Conservation (phyloP, 2,329 filamentous ascomycete species). For the Chaetomiaceae sp. region DNA sequence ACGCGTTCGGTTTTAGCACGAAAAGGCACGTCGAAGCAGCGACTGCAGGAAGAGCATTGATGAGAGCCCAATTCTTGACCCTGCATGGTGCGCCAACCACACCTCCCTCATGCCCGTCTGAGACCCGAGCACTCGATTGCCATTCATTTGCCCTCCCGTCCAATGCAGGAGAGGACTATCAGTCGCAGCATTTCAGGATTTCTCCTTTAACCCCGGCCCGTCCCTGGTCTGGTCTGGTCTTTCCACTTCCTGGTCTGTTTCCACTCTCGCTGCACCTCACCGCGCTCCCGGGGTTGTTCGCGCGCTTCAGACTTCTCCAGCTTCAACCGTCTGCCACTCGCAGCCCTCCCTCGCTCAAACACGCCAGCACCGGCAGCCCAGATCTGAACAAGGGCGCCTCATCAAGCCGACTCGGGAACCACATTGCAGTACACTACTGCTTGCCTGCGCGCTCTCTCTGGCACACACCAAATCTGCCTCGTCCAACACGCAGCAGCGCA, state of each 20-base stretch:
- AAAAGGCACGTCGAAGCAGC: constrained; percentile 22
- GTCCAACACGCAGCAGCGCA: background rate
- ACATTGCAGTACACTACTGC: background rate
- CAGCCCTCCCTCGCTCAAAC: constrained; percentile 3
- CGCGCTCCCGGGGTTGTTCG: constrained; percentile 1
- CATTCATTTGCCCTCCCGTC: constrained; percentile 24
- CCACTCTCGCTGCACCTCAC: constrained; percentile 8
- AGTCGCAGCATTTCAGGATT: background rate
- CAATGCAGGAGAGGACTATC: constrained; percentile 3
- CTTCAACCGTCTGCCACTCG: constrained; percentile 5
- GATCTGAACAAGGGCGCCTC: constrained; percentile 9
- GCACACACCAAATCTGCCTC: background rate
- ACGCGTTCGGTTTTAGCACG: constrained; percentile 31
- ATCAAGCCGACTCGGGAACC: constrained; percentile 8
- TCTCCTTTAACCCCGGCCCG: constrained; percentile 8
- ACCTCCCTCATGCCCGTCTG: constrained; percentile 17
- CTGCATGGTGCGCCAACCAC: constrained; percentile 21
- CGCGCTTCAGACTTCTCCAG: background rate
- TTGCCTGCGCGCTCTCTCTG: background rate
- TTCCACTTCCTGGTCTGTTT: background rate
- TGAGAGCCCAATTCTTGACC: no score
- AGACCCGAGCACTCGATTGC: constrained; percentile 24
- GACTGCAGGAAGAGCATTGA: no score
- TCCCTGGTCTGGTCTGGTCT: background rate
- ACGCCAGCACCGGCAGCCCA: background rate